These are phyloP conservation scores for Botrytis aclada DNA, from an alignment of 2,329 filamentous ascomycete species.

Conservation along the genomic window DNA sequence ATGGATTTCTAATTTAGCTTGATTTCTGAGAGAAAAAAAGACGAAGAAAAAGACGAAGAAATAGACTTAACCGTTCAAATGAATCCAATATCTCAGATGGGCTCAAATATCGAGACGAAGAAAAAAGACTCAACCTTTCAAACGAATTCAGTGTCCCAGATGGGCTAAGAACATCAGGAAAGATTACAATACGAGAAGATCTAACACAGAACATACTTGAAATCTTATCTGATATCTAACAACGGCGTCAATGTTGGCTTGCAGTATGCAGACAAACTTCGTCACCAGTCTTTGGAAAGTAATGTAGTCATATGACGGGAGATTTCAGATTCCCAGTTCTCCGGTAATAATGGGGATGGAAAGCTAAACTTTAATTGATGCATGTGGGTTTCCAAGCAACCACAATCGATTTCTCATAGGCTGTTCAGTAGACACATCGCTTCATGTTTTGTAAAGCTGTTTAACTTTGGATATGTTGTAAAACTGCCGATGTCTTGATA, in stretches of 20 bases:
- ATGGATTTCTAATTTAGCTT: background rate
- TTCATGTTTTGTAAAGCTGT: background rate
- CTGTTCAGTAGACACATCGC: background rate
- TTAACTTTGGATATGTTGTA: background rate
- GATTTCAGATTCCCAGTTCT: background rate
- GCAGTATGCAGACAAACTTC: background rate
- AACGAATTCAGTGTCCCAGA: too few relatives aligned
- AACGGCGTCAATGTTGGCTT: background rate
- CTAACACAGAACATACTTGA: background rate
- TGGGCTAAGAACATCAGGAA: background rate
- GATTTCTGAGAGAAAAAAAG: background rate
- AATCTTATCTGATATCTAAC: background rate
- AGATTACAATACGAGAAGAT: background rate
- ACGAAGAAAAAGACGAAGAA: background rate
- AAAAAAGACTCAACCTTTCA: too few relatives aligned
- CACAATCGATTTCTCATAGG: background rate
- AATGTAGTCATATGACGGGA: background rate
- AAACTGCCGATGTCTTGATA: background rate
- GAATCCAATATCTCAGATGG: background rate
- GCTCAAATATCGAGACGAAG: too few relatives aligned
- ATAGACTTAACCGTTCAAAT: background rate
- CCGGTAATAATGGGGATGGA: background rate
- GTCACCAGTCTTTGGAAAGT: background rate
- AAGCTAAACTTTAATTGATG: background rate
- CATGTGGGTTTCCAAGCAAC: background rate